Evolutionary conservation across 116 monocot species (phyloP), one percentile per base, ranked within the genome.

Genomic region (Trichopus zeylanicus): DNA sequence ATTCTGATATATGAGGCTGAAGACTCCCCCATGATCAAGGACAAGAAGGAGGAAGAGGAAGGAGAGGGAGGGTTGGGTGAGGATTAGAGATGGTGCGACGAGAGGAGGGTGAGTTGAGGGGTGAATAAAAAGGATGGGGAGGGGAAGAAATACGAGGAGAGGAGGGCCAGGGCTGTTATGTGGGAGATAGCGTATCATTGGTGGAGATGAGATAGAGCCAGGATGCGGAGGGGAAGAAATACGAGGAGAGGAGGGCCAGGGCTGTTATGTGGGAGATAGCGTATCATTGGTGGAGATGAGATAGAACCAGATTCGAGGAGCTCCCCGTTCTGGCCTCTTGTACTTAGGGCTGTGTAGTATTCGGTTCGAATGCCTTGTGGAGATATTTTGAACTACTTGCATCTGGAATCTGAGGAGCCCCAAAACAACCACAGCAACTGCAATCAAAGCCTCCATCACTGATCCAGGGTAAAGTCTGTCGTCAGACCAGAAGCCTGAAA

Each of bases 1-100:
- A 69, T 69, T 55, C 69, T 57, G 60, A 82, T 82, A 60, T 82
- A 87, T 25, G 87, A 82, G 57, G 75, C 73, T 51, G 85, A 77
- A 2, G 72, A 72, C 18, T 81, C 85, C 5, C 61, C 81, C 85
- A 85, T 84, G 71, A 61, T 56, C 0, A 24, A 10, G 13, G 42
- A 2, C 42, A 39, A 34, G 13, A 26, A 39, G 7, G 26, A 59
- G 23, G 42, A 26, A 59, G 29, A 57, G n/a, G 57, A 31, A 3
- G n/a, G 56, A 48, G 2, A 48, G 48, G 29, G 21, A 26, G 51
- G 32, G 33, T 8, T 31, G 52, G 5, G 27, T 20, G 34, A 56
- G 65, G n/a, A 37, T 37, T 8, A 37, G 37, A 6, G 8, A 37
- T 37, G 42, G n/a, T 42, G 12, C 12, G 13, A 16, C 18, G 4